Base-by-base conservation (phyloP, 2,329 filamentous ascomycete species). In the Arthroderma sp. region DNA sequence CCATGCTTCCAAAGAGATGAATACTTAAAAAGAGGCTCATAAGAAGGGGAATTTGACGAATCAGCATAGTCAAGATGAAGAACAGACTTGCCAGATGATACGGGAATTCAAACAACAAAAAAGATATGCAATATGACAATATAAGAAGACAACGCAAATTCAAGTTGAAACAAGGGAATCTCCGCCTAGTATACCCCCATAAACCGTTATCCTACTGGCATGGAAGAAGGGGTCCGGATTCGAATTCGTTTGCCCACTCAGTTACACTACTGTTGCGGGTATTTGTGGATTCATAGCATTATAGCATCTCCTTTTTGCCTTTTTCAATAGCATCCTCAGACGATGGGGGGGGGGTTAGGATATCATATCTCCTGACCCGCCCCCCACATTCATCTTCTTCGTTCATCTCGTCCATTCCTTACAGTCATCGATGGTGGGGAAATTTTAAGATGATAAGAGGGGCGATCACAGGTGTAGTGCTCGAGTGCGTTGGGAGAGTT, bases 1-100 rank as follows among this genome's bases (percentile, higher is more conserved):
- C 44, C 44, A 51, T 51, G 44, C 44, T 51, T 51, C 44, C 44
- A 51, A 51, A n/a, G 44, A 33, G n/a, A 28, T 19, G 28, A 51
- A 51, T 33, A 51, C 23, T 17, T 51, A 11, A 51, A 49, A 7
- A 51, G n/a, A 3, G 23, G 25, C 25, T 19, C 44, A 33, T 33
- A 13, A 31, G 44, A 23, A 47, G 19, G 9, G 13, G 23, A n/a
- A 15, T 6, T 31, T 23, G 23, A 44, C 21, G 21, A n/a, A 23
- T 44, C 41, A 2, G 41, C 41, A 15, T 25, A 25, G 21, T 13
- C 41, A 25, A 23, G 21, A 44, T 44, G 41, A 25, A 15, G 9
- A 15, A 44, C 7, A 44, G n/a, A 19, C 37, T 39, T n/a, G 37
- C 37, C 37, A 39, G 37, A 39, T 39, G 37, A n/a, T 39, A 39